phyloP scores from a whole-genome alignment of 352 stramenopile genomes.

The Blastocystis sp. region DNA sequence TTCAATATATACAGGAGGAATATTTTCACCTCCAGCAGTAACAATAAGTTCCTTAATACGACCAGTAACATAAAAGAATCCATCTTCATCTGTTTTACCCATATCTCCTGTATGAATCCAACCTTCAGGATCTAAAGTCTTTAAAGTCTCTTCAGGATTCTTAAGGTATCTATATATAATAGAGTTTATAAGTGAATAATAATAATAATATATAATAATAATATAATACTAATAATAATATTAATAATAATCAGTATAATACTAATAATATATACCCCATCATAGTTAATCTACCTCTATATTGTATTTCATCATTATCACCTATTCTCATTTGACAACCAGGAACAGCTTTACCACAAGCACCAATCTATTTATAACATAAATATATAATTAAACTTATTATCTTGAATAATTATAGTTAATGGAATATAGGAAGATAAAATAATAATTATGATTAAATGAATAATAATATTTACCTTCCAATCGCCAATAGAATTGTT shows the following conservation, averaged over 20 bases:
- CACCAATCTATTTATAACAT: constrained; percentile 8
- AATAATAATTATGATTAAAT: no score
- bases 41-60: constrained; percentile 52
- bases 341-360: constrained; percentile 13
- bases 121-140: constrained; percentile 40
- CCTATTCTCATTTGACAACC: constrained; percentile 4
- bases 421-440: no score
- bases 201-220: no score
- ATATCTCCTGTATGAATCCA: constrained; percentile 47
- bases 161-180: constrained; percentile 34
- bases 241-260: no score
- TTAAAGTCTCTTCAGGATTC: constrained; percentile 38
- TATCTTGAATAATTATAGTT: no score
- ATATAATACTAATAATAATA: no score
- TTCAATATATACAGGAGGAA: constrained; percentile 49
- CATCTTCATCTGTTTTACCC: constrained; percentile 40
- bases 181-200: no score
- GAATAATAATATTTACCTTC: constrained; percentile 11
- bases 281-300: constrained; percentile 31
- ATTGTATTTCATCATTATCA: constrained; percentile 26
- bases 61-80: constrained; percentile 46
- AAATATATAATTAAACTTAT: no score
- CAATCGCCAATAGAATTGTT: constrained; percentile 39
- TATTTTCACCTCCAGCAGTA: constrained; percentile 49
- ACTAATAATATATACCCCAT: constrained; percentile 36